Conservation (phyloP, 495 filamentous ascomycete species). For the Penicillium turbatum region DNA sequence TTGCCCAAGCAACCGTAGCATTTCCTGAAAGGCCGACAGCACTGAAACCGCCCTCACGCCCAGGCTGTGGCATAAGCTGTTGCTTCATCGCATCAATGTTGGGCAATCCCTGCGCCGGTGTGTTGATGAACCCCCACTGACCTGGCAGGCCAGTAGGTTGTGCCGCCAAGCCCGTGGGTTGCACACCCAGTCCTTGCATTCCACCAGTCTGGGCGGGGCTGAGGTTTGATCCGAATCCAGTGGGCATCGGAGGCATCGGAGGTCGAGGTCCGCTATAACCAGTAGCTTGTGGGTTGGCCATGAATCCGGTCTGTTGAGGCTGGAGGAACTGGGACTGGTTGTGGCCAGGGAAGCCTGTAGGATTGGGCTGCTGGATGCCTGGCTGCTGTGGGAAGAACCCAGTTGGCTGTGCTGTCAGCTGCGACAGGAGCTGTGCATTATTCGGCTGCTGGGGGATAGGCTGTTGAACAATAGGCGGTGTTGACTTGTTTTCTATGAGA, state of each 20-base stretch:
- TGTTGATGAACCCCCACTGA: constrained; percentile 97
- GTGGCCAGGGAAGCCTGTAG: constrained; percentile 45
- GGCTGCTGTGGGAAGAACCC: constrained; percentile 56
- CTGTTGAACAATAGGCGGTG: constrained; percentile 74
- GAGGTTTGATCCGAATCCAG: constrained; percentile 64
- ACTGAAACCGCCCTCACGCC: constrained; percentile 88
- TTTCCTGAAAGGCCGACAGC: constrained; percentile 85
- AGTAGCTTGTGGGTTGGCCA: constrained; percentile 53
- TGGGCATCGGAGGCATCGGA: constrained; percentile 94
- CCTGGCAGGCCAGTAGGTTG: constrained; percentile 96
- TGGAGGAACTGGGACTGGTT: constrained; percentile 38
- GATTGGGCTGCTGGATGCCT: constrained; percentile 49
- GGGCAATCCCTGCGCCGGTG: constrained; percentile 81
- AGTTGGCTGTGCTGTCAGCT: constrained; percentile 69
- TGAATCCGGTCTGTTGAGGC: constrained; percentile 46
- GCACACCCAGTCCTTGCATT: constrained; percentile 32
- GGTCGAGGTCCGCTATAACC: constrained; percentile 74
- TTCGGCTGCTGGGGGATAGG: constrained; percentile 75
- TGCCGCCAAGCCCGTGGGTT: constrained; percentile 62
- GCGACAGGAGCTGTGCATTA: constrained; percentile 70
- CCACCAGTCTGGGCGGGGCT: constrained; percentile 60
- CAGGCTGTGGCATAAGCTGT: constrained; percentile 97
- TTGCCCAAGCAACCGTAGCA: constrained; percentile 95
- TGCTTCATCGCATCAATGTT: constrained; percentile 91
- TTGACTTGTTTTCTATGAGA: constrained; percentile 56